Evolutionary conservation across 495 filamentous ascomycete genomes (phyloP), one percentile per base, ranked within the genome.

Genomic region (Podospora appendiculata): DNA sequence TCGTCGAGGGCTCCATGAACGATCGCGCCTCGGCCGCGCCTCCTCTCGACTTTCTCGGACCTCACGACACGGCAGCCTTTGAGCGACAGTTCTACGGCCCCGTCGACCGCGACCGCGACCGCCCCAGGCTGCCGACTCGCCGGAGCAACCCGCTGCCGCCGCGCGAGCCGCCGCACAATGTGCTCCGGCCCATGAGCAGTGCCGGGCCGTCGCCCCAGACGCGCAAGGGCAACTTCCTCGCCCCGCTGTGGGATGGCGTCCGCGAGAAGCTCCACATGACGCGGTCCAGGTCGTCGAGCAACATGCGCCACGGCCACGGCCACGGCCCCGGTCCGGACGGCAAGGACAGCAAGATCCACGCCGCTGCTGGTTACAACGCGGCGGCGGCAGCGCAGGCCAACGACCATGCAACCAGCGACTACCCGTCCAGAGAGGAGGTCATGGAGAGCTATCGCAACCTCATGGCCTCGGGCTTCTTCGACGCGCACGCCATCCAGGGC

Each of bases 1-100:
- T 90, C 59, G 65, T 84, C 5, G 87, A 90, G 58, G 87, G 83
- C 3, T 86, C 78, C 50, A 89, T 90, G 86, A 86, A 82, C 61
- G 86, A 90, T 63, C 80, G 84, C 52, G 74, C 78, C 14, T 88
- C 84, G 55, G 75, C 84, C 52, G 79, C 72, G 57, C 87, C 87
- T 38, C 87, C 87, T 8, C 66, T 71, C 33, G 74, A 80, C 41
- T 89, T 81, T 59, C 64, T 84, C 34, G 79, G 72, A 8, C 74
- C 79, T 8, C 72, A 73, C 9, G 70, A 76, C 45, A 46, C 64
- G 4, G 59, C 36, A 13, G 53, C 60, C 3, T 72, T 60, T 55
- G 70, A 75, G 60, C 59, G 51, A 38, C 68, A 67, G 41, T 72
- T 72, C 12, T 25, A 55, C 32, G 8, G 3, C 18, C 10, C 19